Evolutionary conservation across 805 yeast genomes (phyloP), one percentile per base, ranked within the genome.

Genomic region (Candida ficus): DNA sequence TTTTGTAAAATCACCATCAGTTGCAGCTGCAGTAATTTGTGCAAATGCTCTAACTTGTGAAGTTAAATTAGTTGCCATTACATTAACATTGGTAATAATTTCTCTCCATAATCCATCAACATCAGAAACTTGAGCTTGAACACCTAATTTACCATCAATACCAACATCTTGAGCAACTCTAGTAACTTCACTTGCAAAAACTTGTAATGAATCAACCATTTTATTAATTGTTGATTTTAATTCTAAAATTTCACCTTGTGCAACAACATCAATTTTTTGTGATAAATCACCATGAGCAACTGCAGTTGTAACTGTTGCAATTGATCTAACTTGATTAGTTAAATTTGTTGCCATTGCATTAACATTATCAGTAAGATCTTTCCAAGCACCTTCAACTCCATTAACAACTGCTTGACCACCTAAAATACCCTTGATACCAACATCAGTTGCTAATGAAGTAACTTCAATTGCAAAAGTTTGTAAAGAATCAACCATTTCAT

Each of bases 281-380:
- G 95, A 86, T 62, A 86, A 83, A 60, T 86, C 95, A 58, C 95
- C 95, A 62, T 87, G 93, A 2, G 95, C 86, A 21, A 95, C 95
- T 7, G 95, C 95, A n/a, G 93, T 95, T 0, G 95, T 87, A 51
- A 87, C 87, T 54, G 85, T 91, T 22, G 95, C 95, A 64, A 87
- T 86, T 0, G 95, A 95, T 65, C 95, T 76, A 54, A 87, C 95
- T 66, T 87, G 95, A 7, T 93, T 82, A 0, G 95, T 87, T 59
- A 87, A 73, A 60, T 87, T 87, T n/a, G 91, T 79, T 28, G 95
- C 95, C 95, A 87, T 87, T 29, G 93, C 86, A 58, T 87, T 87
- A 50, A 87, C 95, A 61, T 87, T 87, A 28, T 91, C 83, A 7
- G 95, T 87, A 52, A 87, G 83, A 55, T 85, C 95, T 56, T 83